Conservation (phyloP, 495 filamentous ascomycete genomes). For the Lasiosphaeria hispida region DNA sequence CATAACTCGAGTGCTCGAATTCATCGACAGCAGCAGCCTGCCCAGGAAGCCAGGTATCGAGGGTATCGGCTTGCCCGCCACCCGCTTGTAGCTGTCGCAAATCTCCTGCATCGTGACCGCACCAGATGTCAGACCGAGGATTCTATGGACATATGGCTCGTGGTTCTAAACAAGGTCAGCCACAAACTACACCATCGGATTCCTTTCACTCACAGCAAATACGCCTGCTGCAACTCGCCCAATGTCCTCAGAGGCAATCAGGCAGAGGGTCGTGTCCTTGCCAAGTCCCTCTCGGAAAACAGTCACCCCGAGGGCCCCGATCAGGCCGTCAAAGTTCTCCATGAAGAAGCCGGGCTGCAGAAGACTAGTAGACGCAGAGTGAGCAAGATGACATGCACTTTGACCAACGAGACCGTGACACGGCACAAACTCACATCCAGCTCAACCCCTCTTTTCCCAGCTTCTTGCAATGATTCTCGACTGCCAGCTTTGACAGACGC, state of each 20-base stretch:
- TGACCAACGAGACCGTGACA: background rate
- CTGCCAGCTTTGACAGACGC: slow-evolving; percentile 22
- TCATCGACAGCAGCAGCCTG: slow-evolving; percentile 23
- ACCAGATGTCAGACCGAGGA: slow-evolving; percentile 24
- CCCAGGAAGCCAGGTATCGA: slow-evolving; percentile 21
- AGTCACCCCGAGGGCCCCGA: slow-evolving; percentile 24
- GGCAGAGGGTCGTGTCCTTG: slow-evolving; percentile 27
- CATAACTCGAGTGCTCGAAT: slow-evolving; percentile 22
- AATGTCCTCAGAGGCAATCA: slow-evolving; percentile 38
- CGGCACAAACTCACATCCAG: slow-evolving; percentile 29
- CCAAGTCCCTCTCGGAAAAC: slow-evolving; percentile 28
- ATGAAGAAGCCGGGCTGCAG: slow-evolving; percentile 43
- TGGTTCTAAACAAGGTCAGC: slow-evolving; percentile 20
- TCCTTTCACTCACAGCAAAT: slow-evolving; percentile 30
- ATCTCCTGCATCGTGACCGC: slow-evolving; percentile 28
- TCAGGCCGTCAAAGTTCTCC: slow-evolving; percentile 37
- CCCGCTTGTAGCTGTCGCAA: slow-evolving; percentile 20
- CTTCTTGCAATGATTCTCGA: slow-evolving; percentile 27
- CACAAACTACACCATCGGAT: too few relatives aligned
- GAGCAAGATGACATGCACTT: too few relatives aligned
- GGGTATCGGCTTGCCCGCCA: slow-evolving; percentile 26
- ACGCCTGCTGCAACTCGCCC: slow-evolving; percentile 37
- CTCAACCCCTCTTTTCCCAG: slow-evolving; percentile 27
- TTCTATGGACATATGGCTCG: slow-evolving; percentile 26
- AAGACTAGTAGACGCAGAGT: slow-evolving; percentile 26